Percentiles rank a stretch among this genome's conserved stretches.
Conservation (phyloP, 2,329 filamentous ascomycete genomes). For the Exophiala aquamarina region DNA sequence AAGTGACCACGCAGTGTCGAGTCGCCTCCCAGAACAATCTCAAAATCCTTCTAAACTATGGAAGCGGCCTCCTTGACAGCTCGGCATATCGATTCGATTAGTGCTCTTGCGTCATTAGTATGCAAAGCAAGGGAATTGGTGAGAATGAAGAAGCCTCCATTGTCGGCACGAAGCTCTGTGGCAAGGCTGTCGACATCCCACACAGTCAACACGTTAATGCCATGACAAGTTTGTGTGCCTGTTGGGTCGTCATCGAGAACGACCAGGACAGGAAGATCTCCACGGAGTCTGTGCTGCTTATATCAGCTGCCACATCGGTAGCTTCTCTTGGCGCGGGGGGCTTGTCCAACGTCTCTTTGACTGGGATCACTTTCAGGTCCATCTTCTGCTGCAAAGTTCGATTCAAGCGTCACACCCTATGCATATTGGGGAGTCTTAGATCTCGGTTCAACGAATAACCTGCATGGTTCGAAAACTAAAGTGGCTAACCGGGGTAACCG, state of each 20-base stretch:
- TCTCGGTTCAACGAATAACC: too few species aligned
- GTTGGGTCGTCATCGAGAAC: conserved; percentile 57
- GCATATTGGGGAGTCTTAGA: too few species aligned
- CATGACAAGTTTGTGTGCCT: conserved; percentile 62
- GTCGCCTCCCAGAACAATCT: conserved; percentile 59
- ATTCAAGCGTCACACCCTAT: too few species aligned
- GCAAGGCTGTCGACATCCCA: conserved; percentile 53
- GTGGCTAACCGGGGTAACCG: too few species aligned
- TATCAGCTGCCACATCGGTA: too few species aligned
- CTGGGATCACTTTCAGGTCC: too few species aligned
- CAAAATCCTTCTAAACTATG: conserved; percentile 43
- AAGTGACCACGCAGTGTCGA: conserved; percentile 60
- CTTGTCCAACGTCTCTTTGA: too few species aligned
- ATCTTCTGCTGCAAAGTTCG: too few species aligned
- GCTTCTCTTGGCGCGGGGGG: too few species aligned
- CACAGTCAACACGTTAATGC: conserved; percentile 55
- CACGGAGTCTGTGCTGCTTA: too few species aligned
- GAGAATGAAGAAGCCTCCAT: conserved; percentile 59
- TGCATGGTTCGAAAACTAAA: too few species aligned
- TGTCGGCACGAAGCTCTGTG: conserved; percentile 44
- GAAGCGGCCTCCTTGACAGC: conserved; percentile 50
- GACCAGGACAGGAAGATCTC: conserved; percentile 28
- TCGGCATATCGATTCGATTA: conserved; percentile 53
- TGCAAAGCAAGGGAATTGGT: conserved; percentile 60
- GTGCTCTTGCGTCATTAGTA: conserved; percentile 45